These are phyloP conservation scores for Astrothelium subdiscretum DNA, from an alignment of 495 filamentous ascomycete genomes.

Conservation along the genomic window DNA sequence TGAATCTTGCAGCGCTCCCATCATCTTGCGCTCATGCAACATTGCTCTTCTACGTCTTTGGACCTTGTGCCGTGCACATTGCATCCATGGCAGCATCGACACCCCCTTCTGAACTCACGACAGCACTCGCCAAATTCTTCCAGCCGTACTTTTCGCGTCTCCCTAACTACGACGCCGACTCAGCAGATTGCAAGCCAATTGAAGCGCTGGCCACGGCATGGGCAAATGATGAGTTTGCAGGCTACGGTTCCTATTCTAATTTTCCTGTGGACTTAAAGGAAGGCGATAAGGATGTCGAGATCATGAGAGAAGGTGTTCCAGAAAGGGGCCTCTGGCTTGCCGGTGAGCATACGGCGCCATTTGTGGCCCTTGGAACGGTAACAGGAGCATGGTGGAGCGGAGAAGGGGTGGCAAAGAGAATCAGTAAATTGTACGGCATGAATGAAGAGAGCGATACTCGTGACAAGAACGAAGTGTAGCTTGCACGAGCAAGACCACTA, in stretches of 20 bases:
- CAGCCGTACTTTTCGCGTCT: conserved; percentile 65
- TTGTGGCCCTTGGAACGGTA: conserved; percentile 74
- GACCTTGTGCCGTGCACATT: conserved; percentile 43
- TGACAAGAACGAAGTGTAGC: background rate
- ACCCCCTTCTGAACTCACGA: conserved; percentile 33
- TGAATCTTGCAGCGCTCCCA: conserved; percentile 64
- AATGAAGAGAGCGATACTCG: conserved; percentile 1
- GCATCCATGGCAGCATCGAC: conserved; percentile 35
- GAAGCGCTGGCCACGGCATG: conserved; percentile 63
- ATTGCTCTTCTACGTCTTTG: conserved; percentile 85
- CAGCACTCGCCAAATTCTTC: conserved; percentile 50
- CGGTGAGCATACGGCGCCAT: conserved; percentile 88
- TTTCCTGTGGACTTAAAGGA: conserved; percentile 67
- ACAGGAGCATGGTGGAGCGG: conserved; percentile 92
- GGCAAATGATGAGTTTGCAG: conserved; percentile 71
- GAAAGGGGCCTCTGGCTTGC: conserved; percentile 76
- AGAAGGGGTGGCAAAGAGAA: conserved; percentile 58
- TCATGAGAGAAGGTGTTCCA: conserved; percentile 57
- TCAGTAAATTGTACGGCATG: conserved; percentile 33
- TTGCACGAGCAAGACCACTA: background rate
- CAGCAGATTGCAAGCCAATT: conserved; percentile 48
- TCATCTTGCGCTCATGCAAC: conserved; percentile 59
- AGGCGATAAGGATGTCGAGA: conserved; percentile 63
- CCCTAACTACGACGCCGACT: conserved; percentile 45
- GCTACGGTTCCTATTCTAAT: conserved; percentile 82